Conservation (phyloP, 2,329 filamentous ascomycete species). For the Talaromyces marneffei region DNA sequence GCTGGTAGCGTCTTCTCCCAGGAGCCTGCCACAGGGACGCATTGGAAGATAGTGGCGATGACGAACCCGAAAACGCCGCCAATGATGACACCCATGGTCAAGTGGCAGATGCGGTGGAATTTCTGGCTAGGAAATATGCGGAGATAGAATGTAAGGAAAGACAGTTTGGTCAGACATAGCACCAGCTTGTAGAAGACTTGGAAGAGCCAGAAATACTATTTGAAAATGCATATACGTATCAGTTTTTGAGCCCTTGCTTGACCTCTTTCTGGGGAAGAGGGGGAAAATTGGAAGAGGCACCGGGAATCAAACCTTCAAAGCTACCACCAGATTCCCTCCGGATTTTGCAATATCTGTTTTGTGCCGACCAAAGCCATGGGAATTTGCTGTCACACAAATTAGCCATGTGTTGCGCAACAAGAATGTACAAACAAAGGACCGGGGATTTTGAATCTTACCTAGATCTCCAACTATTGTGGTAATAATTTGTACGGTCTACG, state of each 20-base stretch:
- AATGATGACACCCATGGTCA: constrained; percentile 14
- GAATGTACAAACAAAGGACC: not conserved
- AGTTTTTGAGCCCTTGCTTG: not conserved
- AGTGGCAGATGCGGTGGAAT: constrained; percentile 16
- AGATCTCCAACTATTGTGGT: constrained; percentile 16
- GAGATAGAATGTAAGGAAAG: constrained; percentile 17
- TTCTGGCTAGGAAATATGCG: constrained; percentile 17
- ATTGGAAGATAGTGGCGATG: constrained; percentile 39
- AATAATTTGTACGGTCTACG: constrained; percentile 12
- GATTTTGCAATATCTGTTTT: constrained; percentile 12
- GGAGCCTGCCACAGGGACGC: constrained; percentile 43
- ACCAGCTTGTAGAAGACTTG: constrained; percentile 18
- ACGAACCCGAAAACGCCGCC: constrained; percentile 15
- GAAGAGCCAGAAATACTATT: constrained; percentile 17
- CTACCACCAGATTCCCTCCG: constrained; percentile 13
- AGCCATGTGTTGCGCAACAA: not conserved
- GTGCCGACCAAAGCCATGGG: constrained; percentile 17
- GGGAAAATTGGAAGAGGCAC: not conserved
- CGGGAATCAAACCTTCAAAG: constrained; percentile 11
- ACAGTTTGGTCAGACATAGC: constrained; percentile 15
- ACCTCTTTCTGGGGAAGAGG: too few relatives aligned
- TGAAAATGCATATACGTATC: not conserved
- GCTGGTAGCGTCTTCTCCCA: constrained; percentile 44
- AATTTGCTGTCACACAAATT: constrained; percentile 8
- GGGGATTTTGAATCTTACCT: constrained; percentile 1